These are phyloP conservation scores for Malassezia nana DNA, from an alignment of 1,284 basidiomycete genomes.

Conservation along the genomic window DNA sequence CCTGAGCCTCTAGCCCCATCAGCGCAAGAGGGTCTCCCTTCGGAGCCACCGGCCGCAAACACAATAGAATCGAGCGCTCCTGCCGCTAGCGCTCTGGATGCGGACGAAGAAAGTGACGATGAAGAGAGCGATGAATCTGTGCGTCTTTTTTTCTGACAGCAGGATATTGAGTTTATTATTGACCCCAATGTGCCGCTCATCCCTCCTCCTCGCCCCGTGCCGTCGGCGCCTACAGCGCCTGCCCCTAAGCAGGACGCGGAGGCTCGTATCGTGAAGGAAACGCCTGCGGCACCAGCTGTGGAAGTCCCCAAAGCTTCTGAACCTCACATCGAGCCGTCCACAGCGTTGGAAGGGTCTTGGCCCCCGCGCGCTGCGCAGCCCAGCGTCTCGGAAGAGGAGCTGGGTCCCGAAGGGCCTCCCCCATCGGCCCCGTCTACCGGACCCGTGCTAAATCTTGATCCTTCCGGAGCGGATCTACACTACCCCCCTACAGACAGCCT, in stretches of 20 bases:
- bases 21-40: conserved; percentile 20
- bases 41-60: neutral
- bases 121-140: conserved; percentile 48
- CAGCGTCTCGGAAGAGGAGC: neutral
- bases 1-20: conserved; percentile 18
- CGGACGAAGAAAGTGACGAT: conserved; percentile 47
- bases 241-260: conserved; percentile 7
- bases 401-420: conserved; percentile 31
- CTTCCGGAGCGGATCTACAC: conserved; percentile 24
- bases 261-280: conserved; percentile 19
- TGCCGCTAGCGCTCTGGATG: neutral
- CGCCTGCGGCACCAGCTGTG: conserved; percentile 12
- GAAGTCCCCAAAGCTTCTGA: neutral
- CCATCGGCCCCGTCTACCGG: conserved; percentile 34
- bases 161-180: conserved; percentile 49
- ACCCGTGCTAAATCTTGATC: conserved; percentile 29
- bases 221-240: conserved; percentile 8
- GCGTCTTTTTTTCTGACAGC: neutral
- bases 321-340: neutral
- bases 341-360: neutral
- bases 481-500: conserved; percentile 38
- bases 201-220: conserved; percentile 28
- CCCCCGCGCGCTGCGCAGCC: neutral
- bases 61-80: neutral
- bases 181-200: conserved; percentile 33